These are phyloP conservation scores for Manihot esculenta DNA, from an alignment of 441 rosid genomes.

Conservation along the genomic window DNA sequence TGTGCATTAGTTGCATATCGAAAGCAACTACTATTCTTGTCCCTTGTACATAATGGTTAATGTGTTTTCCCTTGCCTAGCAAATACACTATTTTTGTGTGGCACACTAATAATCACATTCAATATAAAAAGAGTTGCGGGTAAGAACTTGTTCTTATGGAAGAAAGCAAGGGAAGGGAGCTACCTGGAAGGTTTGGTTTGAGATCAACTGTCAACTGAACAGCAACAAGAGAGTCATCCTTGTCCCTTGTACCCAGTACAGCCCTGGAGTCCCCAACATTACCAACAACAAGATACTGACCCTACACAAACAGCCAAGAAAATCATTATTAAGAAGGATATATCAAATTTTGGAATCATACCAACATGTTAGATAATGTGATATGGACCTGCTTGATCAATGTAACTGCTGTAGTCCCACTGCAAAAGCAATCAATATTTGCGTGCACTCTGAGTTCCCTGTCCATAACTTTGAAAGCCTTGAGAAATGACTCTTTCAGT, in stretches of 20 bases:
- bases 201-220: slow-evolving; percentile 94
- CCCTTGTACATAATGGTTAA: neutral
- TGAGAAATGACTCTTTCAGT: slow-evolving; percentile 79
- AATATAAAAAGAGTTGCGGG: neutral
- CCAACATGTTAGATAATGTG: neutral
- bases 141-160: neutral
- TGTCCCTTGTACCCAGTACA: slow-evolving; percentile 73
- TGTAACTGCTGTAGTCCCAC: slow-evolving; percentile 98
- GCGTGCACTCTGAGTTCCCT: slow-evolving; percentile 73
- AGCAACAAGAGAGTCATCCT: slow-evolving; percentile 63
- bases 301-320: slow-evolving; percentile 42
- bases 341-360: slow-evolving; percentile 9
- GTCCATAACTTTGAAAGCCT: slow-evolving; percentile 94
- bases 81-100: neutral
- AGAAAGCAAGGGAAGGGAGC: neutral
- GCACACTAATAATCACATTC: neutral
- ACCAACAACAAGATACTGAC: slow-evolving; percentile 77
- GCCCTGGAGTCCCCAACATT: slow-evolving; percentile 99
- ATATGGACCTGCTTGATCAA: slow-evolving; percentile 79
- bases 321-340: slow-evolving; percentile 16
- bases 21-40: neutral
- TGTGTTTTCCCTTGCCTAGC: neutral
- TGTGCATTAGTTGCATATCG: neutral
- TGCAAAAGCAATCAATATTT: slow-evolving; percentile 81
- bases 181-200: slow-evolving; percentile 97